Evolutionary conservation across 2,329 filamentous ascomycete genomes (phyloP).

Genomic region (Monosporascus sp.): DNA sequence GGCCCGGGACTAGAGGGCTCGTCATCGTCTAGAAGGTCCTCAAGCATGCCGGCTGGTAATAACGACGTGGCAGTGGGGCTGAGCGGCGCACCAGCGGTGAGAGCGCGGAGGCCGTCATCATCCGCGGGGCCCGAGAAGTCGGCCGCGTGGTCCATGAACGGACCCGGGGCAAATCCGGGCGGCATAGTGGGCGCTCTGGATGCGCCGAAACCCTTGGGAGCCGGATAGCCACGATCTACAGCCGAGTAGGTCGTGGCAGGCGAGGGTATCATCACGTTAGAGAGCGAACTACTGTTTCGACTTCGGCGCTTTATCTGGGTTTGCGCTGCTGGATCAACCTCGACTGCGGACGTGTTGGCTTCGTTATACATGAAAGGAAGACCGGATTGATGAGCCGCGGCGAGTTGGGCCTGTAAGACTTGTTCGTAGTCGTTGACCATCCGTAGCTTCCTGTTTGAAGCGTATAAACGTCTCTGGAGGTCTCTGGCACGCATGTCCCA

Average conservation of each 20-base stretch:
- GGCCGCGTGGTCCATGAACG: constrained; percentile 45
- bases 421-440: constrained; percentile 44
- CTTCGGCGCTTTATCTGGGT: constrained; percentile 43
- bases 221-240: constrained; percentile 38
- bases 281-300: constrained; percentile 42
- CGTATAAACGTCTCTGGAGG: constrained; percentile 44
- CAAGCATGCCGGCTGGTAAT: constrained; percentile 62
- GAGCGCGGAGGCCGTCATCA: constrained; percentile 56
- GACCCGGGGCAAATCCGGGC: constrained; percentile 46
- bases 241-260: constrained; percentile 36
- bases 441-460: constrained; percentile 42
- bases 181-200: constrained; percentile 34
- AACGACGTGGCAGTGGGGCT: constrained; percentile 72
- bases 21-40: constrained; percentile 53
- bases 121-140: constrained; percentile 43
- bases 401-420: constrained; percentile 42
- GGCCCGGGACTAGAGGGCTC: constrained; percentile 44
- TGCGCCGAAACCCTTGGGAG: constrained; percentile 45
- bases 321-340: constrained; percentile 40
- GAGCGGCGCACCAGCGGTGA: constrained; percentile 63
- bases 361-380: constrained; percentile 40
- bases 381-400: constrained; percentile 36
- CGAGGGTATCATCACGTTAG: constrained; percentile 35
- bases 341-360: constrained; percentile 37
- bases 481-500: constrained; percentile 51